Percentiles rank a stretch among this genome's conserved stretches.
Evolutionary conservation across 2,329 filamentous ascomycete genomes (phyloP).

Genomic region (Onygena corvina): DNA sequence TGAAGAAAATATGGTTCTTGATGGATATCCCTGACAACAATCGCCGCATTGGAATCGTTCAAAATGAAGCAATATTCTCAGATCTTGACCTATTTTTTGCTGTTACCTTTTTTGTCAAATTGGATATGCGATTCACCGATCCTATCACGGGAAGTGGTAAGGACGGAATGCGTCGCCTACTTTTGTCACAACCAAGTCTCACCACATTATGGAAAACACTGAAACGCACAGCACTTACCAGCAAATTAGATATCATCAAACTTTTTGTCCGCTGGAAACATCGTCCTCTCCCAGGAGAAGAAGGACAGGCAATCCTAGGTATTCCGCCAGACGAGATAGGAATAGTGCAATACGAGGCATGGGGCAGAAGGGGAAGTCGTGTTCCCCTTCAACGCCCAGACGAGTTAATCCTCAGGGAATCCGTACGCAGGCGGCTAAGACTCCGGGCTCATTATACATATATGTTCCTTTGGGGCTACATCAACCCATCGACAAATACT

Average conservation of each 20-base stretch:
- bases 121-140: constrained; percentile 57
- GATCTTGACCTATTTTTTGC: constrained; percentile 50
- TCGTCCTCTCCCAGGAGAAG: constrained; percentile 21
- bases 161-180: constrained; percentile 42
- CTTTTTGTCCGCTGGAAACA: constrained; percentile 50
- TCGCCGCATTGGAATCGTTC: constrained; percentile 45
- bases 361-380: constrained; percentile 25
- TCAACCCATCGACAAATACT: constrained; percentile 42
- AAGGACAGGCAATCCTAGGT: constrained; percentile 34
- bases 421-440: constrained; percentile 40
- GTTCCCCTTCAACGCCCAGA: constrained; percentile 45
- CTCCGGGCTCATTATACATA: constrained; percentile 44
- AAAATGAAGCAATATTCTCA: constrained; percentile 44
- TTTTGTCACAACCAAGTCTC: constrained; percentile 49
- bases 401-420: constrained; percentile 48
- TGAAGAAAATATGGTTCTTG: constrained; percentile 61
- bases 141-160: constrained; percentile 45
- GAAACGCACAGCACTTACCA: constrained; percentile 42
- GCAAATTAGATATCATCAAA: constrained; percentile 41
- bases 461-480: constrained; percentile 53
- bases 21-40: constrained; percentile 53
- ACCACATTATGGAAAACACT: constrained; percentile 50
- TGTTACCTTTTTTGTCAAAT: constrained; percentile 57
- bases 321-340: constrained; percentile 46
- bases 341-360: constrained; percentile 29